These are phyloP conservation scores for Clarireedia hainanense DNA, from an alignment of 2,329 filamentous ascomycete genomes.

Conservation along the genomic window DNA sequence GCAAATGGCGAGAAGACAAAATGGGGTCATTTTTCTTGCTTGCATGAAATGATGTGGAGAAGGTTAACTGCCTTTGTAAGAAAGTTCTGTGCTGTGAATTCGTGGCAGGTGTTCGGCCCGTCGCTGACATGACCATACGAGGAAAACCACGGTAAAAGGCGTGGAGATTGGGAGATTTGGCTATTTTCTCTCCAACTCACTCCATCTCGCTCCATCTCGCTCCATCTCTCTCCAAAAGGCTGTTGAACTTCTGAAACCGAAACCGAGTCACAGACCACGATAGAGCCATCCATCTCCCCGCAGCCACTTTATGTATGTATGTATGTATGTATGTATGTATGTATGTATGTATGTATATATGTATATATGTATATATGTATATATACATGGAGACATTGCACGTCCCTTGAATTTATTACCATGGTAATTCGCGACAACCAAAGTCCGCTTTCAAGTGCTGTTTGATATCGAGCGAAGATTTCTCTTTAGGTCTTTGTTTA, in stretches of 20 bases:
- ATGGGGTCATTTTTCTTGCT: constrained; percentile 1
- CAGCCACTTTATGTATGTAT: too few species aligned
- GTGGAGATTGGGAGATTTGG: neutral
- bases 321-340: too few species aligned
- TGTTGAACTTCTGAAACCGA: neutral
- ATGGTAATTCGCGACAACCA: too few species aligned
- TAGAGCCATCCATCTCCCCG: too few species aligned
- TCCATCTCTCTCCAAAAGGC: neutral
- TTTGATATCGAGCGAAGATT: neutral
- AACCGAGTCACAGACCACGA: too few species aligned
- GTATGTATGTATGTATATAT: too few species aligned
- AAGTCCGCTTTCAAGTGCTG: neutral
- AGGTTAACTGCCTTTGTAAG: neutral
- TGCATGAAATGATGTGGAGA: constrained; percentile 1
- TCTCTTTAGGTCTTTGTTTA: neutral
- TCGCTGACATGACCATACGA: neutral
- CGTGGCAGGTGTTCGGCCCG: neutral
- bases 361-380: too few species aligned
- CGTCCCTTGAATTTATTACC: too few species aligned
- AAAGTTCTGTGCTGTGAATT: neutral
- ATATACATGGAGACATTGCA: too few species aligned
- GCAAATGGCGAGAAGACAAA: neutral
- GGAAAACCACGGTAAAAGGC: neutral
- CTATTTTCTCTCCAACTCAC: neutral
- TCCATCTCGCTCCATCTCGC: too few species aligned